phyloP scores from a whole-genome alignment of 148 eudicot species.

The Rhododendron henanense region DNA sequence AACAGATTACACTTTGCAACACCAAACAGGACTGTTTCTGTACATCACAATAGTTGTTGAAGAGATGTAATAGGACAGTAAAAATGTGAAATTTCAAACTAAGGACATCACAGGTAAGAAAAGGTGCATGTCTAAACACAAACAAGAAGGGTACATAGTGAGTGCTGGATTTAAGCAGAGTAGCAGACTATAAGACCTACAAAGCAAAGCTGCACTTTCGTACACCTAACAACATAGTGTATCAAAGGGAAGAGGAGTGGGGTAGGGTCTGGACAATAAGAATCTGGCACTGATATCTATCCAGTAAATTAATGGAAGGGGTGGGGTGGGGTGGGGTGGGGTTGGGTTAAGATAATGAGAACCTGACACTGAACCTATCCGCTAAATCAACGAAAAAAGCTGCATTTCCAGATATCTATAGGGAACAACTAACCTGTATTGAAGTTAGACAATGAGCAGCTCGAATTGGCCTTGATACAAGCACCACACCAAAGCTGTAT shows the following conservation, averaged over 20 bases:
- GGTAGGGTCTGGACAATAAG: neutral
- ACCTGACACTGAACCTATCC: neutral
- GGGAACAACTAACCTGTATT: slow-evolving; percentile 21
- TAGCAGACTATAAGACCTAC: neutral
- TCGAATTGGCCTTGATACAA: slow-evolving; percentile 26
- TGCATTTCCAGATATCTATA: slow-evolving; percentile 1
- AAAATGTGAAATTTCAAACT: neutral
- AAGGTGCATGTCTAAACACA: neutral
- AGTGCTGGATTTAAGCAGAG: neutral
- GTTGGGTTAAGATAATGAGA: neutral
- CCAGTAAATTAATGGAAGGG: neutral
- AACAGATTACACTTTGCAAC: neutral
- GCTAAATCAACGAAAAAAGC: neutral
- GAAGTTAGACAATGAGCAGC: slow-evolving; percentile 38
- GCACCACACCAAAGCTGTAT: slow-evolving; percentile 27
- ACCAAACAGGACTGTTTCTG: neutral
- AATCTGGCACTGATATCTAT: neutral
- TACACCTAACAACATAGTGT: neutral
- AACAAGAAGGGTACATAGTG: neutral
- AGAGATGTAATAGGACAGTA: neutral
- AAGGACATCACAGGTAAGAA: neutral
- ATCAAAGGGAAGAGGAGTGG: neutral
- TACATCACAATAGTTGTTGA: neutral
- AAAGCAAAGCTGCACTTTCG: neutral
- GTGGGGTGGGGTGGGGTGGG: neutral